phyloP scores from a whole-genome alignment of 768 basidiomycete species.

The Auriscalpium microsporum region DNA sequence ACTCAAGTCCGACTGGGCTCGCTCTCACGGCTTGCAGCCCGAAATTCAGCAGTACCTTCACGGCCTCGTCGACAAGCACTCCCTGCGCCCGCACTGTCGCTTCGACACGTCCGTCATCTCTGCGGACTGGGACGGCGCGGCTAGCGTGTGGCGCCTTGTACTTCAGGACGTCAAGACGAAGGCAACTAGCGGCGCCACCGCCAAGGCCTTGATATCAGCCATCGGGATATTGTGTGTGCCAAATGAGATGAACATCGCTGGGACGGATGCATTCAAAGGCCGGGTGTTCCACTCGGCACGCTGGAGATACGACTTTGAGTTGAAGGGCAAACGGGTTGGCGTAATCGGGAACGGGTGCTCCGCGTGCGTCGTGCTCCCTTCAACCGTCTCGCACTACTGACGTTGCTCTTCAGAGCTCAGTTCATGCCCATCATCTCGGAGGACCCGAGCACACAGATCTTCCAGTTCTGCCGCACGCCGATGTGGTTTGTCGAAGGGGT shows the following conservation, averaged over 20 bases:
- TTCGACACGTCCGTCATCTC: conserved; percentile 21
- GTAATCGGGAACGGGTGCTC: conserved; percentile 60
- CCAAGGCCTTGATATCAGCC: conserved; percentile 24
- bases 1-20: conserved; percentile 20
- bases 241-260: conserved; percentile 18
- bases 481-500: conserved; percentile 51
- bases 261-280: conserved; percentile 35
- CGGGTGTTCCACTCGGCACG: conserved; percentile 44
- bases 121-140: conserved; percentile 22
- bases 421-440: conserved; percentile 45
- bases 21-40: conserved; percentile 17
- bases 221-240: conserved; percentile 19
- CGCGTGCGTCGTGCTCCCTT: conserved; percentile 28
- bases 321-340: conserved; percentile 46
- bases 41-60: conserved; percentile 23
- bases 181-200: conserved; percentile 9
- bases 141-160: conserved; percentile 18
- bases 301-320: conserved; percentile 45
- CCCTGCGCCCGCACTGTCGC: conserved; percentile 15
- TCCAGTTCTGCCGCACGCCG: conserved; percentile 52
- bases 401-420: conserved; percentile 38
- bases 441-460: conserved; percentile 40
- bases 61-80: conserved; percentile 12
- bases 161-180: conserved; percentile 16
- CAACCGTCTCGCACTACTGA: neutral